Percentiles rank a stretch among this genome's conserved stretches.
phyloP scores from a whole-genome alignment of 768 basidiomycete species.

The Pleurotus salmoneostramineus region DNA sequence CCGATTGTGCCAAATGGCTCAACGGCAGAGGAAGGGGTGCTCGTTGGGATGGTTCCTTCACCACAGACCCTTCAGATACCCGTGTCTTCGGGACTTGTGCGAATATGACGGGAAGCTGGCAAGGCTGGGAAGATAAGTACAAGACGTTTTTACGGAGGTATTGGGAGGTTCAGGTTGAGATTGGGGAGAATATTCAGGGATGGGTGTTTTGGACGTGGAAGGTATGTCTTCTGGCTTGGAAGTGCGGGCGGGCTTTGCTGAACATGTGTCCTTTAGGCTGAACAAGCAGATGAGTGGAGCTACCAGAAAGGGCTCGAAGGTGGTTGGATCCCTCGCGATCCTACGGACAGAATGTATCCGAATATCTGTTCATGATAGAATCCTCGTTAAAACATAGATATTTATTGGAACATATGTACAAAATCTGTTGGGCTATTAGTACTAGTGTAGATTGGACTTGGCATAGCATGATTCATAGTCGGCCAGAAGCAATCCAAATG shows the following conservation, averaged over 20 bases:
- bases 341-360: slow-evolving; percentile 62
- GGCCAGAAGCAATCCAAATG: too few relatives aligned
- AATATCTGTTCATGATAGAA: slow-evolving; percentile 44
- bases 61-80: slow-evolving; percentile 29
- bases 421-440: too few relatives aligned
- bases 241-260: not conserved
- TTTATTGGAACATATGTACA: too few relatives aligned
- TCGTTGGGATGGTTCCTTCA: slow-evolving; percentile 62
- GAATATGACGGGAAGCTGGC: slow-evolving; percentile 57
- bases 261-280: slow-evolving; percentile 35
- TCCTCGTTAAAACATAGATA: not conserved
- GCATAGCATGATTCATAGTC: too few relatives aligned
- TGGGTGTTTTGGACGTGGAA: slow-evolving; percentile 85
- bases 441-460: too few relatives aligned
- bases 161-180: slow-evolving; percentile 76
- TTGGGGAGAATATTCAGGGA: slow-evolving; percentile 68
- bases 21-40: slow-evolving; percentile 73
- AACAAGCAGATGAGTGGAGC: slow-evolving; percentile 73
- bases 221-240: slow-evolving; percentile 28
- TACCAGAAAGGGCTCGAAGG: slow-evolving; percentile 70
- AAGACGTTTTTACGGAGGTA: slow-evolving; percentile 64
- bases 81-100: slow-evolving; percentile 57
- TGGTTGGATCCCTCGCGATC: slow-evolving; percentile 75
- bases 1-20: slow-evolving; percentile 76
- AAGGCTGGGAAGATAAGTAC: slow-evolving; percentile 58